A percentile compares a stretch with the other conserved stretches of the same genome.
Conservation (phyloP, 75 land plant species). For the Adiantum capillusveneris region DNA sequence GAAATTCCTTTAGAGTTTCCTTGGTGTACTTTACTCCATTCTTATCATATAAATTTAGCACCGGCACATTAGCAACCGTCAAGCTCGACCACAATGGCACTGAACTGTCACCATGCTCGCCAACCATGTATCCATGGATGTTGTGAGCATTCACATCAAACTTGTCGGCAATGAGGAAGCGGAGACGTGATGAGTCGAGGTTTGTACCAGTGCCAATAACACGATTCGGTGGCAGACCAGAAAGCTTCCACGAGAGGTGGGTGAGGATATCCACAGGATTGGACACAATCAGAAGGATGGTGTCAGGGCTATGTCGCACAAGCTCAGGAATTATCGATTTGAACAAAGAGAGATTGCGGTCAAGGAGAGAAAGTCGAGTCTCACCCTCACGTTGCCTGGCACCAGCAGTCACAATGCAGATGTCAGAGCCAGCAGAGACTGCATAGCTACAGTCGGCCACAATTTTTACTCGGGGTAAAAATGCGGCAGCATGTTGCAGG, state of each 20-base stretch:
- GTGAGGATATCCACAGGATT: slow-evolving; percentile 81
- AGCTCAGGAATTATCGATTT: slow-evolving; percentile 50
- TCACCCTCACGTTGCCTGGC: too few relatives aligned
- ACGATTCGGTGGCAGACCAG: too few relatives aligned
- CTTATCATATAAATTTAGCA: slow-evolving; percentile 38
- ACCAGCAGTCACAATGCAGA: slow-evolving; percentile 78
- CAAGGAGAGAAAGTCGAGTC: too few relatives aligned
- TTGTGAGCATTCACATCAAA: too few relatives aligned
- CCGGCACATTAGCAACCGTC: slow-evolving; percentile 65
- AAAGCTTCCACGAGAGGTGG: too few relatives aligned
- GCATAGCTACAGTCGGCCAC: slow-evolving; percentile 66
- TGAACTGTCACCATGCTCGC: slow-evolving; percentile 91
- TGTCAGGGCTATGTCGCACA: too few relatives aligned
- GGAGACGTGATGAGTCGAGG: slow-evolving; percentile 74
- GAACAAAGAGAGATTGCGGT: too few relatives aligned
- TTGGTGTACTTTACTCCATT: slow-evolving; percentile 32
- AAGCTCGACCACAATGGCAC: slow-evolving; percentile 92
- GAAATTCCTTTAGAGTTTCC: slow-evolving; percentile 21
- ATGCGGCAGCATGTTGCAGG: slow-evolving; percentile 85
- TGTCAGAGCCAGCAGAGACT: slow-evolving; percentile 61
- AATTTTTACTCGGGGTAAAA: slow-evolving; percentile 53
- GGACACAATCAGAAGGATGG: slow-evolving; percentile 61
- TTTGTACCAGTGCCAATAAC: slow-evolving; percentile 86
- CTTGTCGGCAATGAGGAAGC: slow-evolving; percentile 67
- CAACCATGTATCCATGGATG: too few relatives aligned